Evolutionary conservation across 805 yeast genomes (phyloP), one percentile per base, ranked within the genome.

Genomic region (Suhomyces emberorum): DNA sequence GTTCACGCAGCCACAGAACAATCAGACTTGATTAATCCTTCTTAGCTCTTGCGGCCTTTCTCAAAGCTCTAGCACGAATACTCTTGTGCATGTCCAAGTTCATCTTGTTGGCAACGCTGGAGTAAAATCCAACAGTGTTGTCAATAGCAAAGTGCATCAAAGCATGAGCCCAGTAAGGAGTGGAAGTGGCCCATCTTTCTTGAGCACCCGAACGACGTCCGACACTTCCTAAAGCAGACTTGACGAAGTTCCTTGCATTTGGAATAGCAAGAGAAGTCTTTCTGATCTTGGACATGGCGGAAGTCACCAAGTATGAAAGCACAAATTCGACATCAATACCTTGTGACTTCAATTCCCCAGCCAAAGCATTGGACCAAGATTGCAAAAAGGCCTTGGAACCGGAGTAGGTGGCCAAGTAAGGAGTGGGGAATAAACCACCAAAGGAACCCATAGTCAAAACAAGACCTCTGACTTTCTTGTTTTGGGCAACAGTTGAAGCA

Each of bases 381-480:
- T 93, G 97, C 57, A 93, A 72, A 61, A 93, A 93, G 5, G 95
- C 88, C 69, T 93, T 93, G 31, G 97, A 88, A 16, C 98, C 98
- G 14, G 97, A 84, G 68, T 93, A 93, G 8, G 89, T 84, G 14
- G 98, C 95, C 50, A 93, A 74, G 49, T 79, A 73, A 15, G 98
- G 98, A 9, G 96, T 82, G 38, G 98, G 98, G 31, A 87, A 70
- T 48, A 89, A 72, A 3, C 98, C 98, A 36, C 96, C 95, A 56
- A 93, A 91, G 3, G 98, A 91, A 30, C 98, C 97, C 96, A 93
- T 87, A 20, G 93, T 88, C 49, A 93, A 70, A 41, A 93, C 77
- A 52, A 93, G 74, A 26, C 95, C 96, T 44, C 77, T 74, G n/a
- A 61, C 46, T 39, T 69, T 65, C 24, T 57, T 51, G 25, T 65